A percentile compares a stretch with the other conserved stretches of the same genome.
phyloP scores from a whole-genome alignment of 495 filamentous ascomycete species.

The Neurospora sp. region DNA sequence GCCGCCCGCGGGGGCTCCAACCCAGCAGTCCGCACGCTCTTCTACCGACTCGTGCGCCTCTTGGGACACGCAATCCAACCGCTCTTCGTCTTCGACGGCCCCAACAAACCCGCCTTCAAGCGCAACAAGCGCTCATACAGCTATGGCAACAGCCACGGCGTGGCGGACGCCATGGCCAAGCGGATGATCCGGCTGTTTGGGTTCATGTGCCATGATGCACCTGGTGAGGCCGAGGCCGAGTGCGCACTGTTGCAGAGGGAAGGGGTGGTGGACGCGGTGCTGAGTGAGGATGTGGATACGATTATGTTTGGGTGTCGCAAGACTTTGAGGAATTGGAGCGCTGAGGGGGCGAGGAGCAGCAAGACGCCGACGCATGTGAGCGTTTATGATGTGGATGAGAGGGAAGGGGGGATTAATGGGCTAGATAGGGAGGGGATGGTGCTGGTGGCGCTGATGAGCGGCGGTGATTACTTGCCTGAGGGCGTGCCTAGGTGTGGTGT shows the following conservation, averaged over 20 bases:
- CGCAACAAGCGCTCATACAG: constrained; percentile 54
- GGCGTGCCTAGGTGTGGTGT: constrained; percentile 82
- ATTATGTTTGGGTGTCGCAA: constrained; percentile 88
- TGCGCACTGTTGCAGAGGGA: constrained; percentile 77
- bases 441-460: constrained; percentile 87
- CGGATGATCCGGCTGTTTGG: constrained; percentile 76
- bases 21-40: constrained; percentile 83
- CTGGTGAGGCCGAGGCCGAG: constrained; percentile 95
- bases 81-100: constrained; percentile 93
- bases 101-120: constrained; percentile 83
- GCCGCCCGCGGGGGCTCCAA: constrained; percentile 77
- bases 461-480: constrained; percentile 87
- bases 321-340: constrained; percentile 75
- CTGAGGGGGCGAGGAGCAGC: constrained; percentile 50
- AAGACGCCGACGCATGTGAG: constrained; percentile 80
- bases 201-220: constrained; percentile 76
- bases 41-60: constrained; percentile 81
- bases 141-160: constrained; percentile 26
- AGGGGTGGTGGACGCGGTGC: constrained; percentile 85
- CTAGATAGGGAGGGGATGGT: constrained; percentile 86
- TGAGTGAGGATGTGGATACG: constrained; percentile 96
- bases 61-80: constrained; percentile 72
- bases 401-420: constrained; percentile 37
- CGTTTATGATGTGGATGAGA: constrained; percentile 47
- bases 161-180: constrained; percentile 56